Base-by-base conservation (phyloP, 2,329 filamentous ascomycete genomes). In the Arthrinium puccinioides region DNA sequence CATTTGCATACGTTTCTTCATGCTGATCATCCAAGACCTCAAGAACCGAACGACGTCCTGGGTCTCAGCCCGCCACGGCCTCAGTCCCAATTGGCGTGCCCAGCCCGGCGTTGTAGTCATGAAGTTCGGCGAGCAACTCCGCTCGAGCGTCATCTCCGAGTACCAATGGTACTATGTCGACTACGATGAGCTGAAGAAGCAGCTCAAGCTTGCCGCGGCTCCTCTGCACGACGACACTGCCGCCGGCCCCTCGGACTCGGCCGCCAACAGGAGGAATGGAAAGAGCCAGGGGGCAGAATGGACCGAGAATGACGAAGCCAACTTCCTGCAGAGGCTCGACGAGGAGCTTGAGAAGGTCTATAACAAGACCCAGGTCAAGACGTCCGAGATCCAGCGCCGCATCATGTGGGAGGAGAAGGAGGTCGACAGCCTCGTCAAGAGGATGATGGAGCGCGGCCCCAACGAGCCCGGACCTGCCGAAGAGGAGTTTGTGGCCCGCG, bases 141-240 rank as follows among this genome's bases (percentile, higher is more conserved):
- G 87, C 47, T 90, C 87, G 55, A 96, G 89, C 59, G 76, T 95
- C 57, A 94, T 97, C 64, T 88, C 86, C 70, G 89, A 97, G 67
- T 98, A 94, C 69, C 82, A 89, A 62, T 95, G 89, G 82, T 87
- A 95, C 70, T 98, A 98, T 68, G 96, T 98, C 65, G 84, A 87
- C 66, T 98, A 98, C 67, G 89, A 96, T 60, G 86, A 83, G 47
- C 76, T 98, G 34, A 98, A 98, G 68, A 72, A 76, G 49, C 81
- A 87, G 48, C 79, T 98, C 44, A 92, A 90, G 65, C 79, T 76
- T 42, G 76, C 81, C 42, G 84, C 74, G 48, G 76, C 79, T 42
- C 55, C 62, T 13, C 18, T 49, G 30, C 43, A 47, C 49, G 40
- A 47, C 43, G 46, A 65, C 60, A 41, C 59, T 61, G 39, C 71